A percentile compares a stretch with the other conserved stretches of the same genome.
Conservation (phyloP, 495 filamentous ascomycete genomes). For the Penicillium herquei region DNA sequence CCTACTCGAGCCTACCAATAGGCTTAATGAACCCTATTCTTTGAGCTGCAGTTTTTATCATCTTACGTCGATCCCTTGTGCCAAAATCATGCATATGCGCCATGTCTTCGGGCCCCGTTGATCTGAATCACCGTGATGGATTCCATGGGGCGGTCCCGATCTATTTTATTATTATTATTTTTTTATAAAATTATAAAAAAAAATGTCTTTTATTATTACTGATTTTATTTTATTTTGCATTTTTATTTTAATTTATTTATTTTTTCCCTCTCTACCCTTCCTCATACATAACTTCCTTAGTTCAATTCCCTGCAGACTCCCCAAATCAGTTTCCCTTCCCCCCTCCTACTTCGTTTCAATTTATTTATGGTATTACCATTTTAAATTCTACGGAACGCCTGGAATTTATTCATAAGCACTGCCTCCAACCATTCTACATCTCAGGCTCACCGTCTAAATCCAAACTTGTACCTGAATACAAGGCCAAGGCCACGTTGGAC, state of each 20-base stretch:
- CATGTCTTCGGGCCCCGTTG: not conserved
- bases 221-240: constrained; percentile 8
- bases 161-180: not conserved
- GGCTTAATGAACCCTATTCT: not conserved
- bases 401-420: constrained; percentile 15
- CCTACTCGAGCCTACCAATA: constrained; percentile 7
- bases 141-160: not conserved
- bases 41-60: not conserved
- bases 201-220: not conserved
- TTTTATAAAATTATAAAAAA: too few species aligned
- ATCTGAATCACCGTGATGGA: constrained; percentile 3
- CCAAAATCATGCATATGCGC: constrained; percentile 5
- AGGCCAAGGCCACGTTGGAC: constrained; percentile 2
- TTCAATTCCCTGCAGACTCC: too few species aligned
- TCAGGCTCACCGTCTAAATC: constrained; percentile 5
- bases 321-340: too few species aligned
- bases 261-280: too few species aligned
- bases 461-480: constrained; percentile 4
- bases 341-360: too few species aligned
- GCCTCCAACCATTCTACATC: constrained; percentile 12
- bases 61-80: constrained; percentile 9
- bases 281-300: too few species aligned
- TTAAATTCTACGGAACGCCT: constrained; percentile 17
- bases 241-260: not conserved
- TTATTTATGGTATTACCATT: not conserved